phyloP scores from a whole-genome alignment of 352 stramenopile species.

The Pythium biforme region DNA sequence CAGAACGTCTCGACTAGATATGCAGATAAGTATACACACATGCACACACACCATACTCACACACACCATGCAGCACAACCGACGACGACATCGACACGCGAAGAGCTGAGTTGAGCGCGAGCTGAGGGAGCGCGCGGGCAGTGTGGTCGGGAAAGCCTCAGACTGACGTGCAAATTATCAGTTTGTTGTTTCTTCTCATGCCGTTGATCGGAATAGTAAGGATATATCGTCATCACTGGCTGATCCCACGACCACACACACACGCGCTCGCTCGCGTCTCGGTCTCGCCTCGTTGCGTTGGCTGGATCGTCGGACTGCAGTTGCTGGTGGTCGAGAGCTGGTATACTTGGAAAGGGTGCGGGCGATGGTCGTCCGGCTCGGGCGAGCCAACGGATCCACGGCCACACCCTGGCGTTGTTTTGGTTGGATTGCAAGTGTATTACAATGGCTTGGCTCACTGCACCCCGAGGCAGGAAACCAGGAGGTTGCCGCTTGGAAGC shows the following conservation, averaged over 20 bases:
- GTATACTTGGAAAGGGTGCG: slow-evolving; percentile 1
- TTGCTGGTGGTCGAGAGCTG: not conserved
- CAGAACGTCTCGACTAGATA: slow-evolving; percentile 21
- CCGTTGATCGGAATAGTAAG: slow-evolving; percentile 19
- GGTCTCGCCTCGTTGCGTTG: not conserved
- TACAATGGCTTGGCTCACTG: slow-evolving; percentile 62
- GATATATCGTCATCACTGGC: slow-evolving; percentile 25
- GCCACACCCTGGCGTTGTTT: slow-evolving; percentile 18
- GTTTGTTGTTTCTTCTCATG: slow-evolving; percentile 33
- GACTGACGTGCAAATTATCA: slow-evolving; percentile 90
- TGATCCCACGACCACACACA: not conserved
- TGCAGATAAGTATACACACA: slow-evolving; percentile 21
- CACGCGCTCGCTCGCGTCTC: not conserved
- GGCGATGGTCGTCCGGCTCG: not conserved
- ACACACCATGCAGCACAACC: not conserved
- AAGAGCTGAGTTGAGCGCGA: not conserved
- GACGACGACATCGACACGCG: not conserved
- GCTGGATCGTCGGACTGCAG: not conserved
- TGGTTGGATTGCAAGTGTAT: slow-evolving; percentile 46
- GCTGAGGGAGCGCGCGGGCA: not conserved
- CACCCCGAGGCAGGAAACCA: not conserved
- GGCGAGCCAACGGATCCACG: not conserved
- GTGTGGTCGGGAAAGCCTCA: slow-evolving; percentile 43
- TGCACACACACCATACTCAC: slow-evolving; percentile 1
- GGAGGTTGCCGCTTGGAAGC: not conserved